Percentiles rank a stretch among this genome's conserved stretches.
These are phyloP conservation scores for Candida krabiensis DNA, from an alignment of 805 yeast species.

Conservation along the genomic window DNA sequence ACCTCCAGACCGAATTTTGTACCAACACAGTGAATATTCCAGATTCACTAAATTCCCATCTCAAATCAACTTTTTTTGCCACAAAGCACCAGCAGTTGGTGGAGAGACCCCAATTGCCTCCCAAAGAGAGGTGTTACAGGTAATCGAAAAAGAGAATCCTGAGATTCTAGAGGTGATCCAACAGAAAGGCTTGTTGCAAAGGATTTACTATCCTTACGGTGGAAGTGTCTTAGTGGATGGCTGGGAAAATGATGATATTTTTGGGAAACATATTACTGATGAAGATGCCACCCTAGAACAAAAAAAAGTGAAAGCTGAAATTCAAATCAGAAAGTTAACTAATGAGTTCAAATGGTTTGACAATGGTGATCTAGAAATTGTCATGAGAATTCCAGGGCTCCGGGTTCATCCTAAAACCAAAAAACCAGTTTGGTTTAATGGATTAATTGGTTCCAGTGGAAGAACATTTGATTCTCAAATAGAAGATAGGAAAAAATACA, in stretches of 20 bases:
- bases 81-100: conserved; percentile 24
- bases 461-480: conserved; percentile 4
- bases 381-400: conserved; percentile 19
- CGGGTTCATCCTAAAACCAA: conserved; percentile 17
- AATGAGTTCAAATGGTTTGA: conserved; percentile 27
- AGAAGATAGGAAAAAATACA: conserved; percentile 6
- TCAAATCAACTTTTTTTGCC: conserved; percentile 24
- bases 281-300: conserved; percentile 28
- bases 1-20: conserved; percentile 21
- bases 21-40: conserved; percentile 26
- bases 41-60: conserved; percentile 31
- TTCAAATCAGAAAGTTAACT: conserved; percentile 23
- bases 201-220: conserved; percentile 6
- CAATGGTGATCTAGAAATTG: conserved; percentile 26
- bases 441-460: conserved; percentile 23
- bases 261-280: too few relatives aligned
- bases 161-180: conserved; percentile 22
- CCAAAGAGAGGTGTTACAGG: conserved; percentile 30
- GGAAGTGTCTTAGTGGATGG: not conserved
- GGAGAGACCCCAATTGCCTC: conserved; percentile 37
- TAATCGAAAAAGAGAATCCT: conserved; percentile 20
- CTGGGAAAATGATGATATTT: conserved; percentile 13
- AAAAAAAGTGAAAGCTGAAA: conserved; percentile 28
- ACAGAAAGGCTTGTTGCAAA: conserved; percentile 28
- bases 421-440: conserved; percentile 23